These are phyloP conservation scores for Oryza glaberrima DNA, from an alignment of 176 grass and related monocot genomes.

Conservation along the genomic window DNA sequence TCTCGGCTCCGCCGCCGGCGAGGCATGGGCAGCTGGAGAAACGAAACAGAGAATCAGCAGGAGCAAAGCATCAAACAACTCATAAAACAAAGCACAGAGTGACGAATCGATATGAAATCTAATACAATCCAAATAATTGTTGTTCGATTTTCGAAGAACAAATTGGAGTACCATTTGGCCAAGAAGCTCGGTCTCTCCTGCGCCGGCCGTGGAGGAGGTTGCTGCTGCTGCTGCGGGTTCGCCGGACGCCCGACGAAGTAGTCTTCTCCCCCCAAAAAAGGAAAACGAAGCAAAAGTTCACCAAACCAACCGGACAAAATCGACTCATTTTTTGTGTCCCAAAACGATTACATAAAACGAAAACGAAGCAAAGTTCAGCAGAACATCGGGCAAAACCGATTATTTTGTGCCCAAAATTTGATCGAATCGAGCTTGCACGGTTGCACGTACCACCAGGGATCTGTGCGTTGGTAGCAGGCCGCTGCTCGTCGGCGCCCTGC, in stretches of 20 bases:
- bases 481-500: background rate
- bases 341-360: too few species aligned
- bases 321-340: background rate
- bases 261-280: background rate
- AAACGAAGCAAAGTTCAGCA: too few species aligned
- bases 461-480: background rate
- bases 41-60: background rate
- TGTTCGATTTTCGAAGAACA: background rate
- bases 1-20: background rate
- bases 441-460: conserved; percentile 35
- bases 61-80: background rate
- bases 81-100: too few species aligned
- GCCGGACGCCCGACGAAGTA: conserved; percentile 37
- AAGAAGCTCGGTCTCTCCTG: conserved; percentile 2
- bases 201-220: too few species aligned
- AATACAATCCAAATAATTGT: background rate
- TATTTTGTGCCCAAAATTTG: background rate
- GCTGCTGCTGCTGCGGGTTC: background rate
- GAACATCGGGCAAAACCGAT: too few species aligned
- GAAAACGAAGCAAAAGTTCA: background rate
- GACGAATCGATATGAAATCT: background rate
- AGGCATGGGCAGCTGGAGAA: conserved; percentile 38
- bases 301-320: background rate
- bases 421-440: background rate
- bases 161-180: conserved; percentile 31